Conservation (phyloP, 805 yeast species). For the Candida chilensis region DNA sequence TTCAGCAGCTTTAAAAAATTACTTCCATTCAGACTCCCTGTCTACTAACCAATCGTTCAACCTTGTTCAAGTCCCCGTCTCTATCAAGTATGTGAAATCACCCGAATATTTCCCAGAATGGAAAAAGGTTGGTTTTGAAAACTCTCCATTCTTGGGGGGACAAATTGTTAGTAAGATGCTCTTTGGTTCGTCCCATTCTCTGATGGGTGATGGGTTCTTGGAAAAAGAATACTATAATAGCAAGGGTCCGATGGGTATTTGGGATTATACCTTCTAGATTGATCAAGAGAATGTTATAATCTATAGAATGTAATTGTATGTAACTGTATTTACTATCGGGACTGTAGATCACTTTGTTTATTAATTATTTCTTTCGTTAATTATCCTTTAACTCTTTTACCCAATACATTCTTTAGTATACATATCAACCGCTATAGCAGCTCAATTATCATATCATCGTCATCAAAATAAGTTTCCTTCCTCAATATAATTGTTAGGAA, state of each 20-base stretch:
- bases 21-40: constrained; percentile 20
- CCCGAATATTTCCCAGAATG: constrained; percentile 95
- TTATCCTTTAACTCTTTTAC: too few species aligned
- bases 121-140: constrained; percentile 70
- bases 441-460: too few species aligned
- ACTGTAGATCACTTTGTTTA: too few species aligned
- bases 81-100: constrained; percentile 55
- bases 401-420: too few species aligned
- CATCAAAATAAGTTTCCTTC: constrained; percentile 15
- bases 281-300: too few species aligned
- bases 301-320: too few species aligned
- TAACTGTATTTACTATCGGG: too few species aligned
- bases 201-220: constrained; percentile 46
- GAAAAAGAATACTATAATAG: constrained; percentile 66
- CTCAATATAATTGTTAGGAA: constrained; percentile 30
- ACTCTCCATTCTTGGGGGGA: constrained; percentile 75
- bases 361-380: too few species aligned
- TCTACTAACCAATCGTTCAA: constrained; percentile 18
- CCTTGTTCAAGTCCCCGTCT: constrained; percentile 68
- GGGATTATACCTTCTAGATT: constrained; percentile 41
- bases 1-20: constrained; percentile 17
- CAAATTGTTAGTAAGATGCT: constrained; percentile 83
- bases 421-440: too few species aligned
- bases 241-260: constrained; percentile 73
- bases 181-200: constrained; percentile 51